These are phyloP conservation scores for Kurtzmaniella natalensis DNA, from an alignment of 1,139 yeast genomes.

Conservation along the genomic window DNA sequence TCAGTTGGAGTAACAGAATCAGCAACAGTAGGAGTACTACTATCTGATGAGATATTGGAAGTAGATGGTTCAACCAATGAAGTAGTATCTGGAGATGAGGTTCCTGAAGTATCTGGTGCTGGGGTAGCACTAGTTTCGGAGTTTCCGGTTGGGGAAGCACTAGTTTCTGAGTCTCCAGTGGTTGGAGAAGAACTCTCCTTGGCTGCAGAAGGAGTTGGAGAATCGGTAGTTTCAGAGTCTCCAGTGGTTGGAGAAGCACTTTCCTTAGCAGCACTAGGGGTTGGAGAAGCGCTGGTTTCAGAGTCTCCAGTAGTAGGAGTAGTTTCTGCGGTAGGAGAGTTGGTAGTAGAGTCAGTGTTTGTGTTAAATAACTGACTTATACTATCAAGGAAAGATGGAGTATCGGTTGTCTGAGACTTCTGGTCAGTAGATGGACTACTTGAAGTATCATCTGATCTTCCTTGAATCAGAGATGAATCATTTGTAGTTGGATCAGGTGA, in stretches of 20 bases:
- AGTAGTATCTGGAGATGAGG: background rate
- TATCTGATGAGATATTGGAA: background rate
- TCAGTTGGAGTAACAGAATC: background rate
- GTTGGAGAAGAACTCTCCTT: too few species aligned
- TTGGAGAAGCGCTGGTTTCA: background rate
- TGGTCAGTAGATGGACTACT: background rate
- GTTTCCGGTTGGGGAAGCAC: too few species aligned
- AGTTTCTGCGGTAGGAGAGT: background rate
- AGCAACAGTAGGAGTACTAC: slow-evolving; percentile 2
- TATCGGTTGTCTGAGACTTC: too few species aligned
- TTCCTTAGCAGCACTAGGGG: background rate
- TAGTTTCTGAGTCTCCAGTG: too few species aligned
- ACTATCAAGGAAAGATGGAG: too few species aligned
- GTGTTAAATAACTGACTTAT: too few species aligned
- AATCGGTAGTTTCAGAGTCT: background rate
- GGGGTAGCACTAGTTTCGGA: background rate
- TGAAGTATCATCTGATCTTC: background rate
- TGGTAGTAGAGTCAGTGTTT: slow-evolving; percentile 1
- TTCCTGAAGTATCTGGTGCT: background rate
- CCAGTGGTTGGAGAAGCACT: background rate
- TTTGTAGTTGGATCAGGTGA: background rate
- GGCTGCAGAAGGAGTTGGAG: slow-evolving; percentile 2
- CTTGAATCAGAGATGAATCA: too few species aligned
- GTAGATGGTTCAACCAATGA: slow-evolving; percentile 1
- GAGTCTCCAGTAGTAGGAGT: background rate